Evolutionary conservation across 495 filamentous ascomycete species (phyloP).

Genomic region (Immersiella caudata): DNA sequence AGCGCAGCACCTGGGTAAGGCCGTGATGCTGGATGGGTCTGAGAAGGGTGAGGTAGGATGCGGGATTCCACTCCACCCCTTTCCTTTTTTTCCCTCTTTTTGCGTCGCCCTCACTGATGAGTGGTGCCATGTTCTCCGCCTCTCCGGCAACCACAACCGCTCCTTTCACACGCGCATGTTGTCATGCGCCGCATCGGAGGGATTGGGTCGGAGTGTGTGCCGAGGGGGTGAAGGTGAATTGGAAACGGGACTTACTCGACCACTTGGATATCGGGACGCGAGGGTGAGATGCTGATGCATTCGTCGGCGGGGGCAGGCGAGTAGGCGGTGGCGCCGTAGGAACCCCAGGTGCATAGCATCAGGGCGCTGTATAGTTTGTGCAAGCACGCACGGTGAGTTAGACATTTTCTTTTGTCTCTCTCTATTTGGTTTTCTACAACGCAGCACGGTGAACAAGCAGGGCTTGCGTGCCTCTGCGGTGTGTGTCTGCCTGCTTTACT

Average conservation of each 20-base stretch:
- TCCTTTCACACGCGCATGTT: not conserved
- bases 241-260: conserved; percentile 60
- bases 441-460: too few relatives aligned
- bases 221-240: not conserved
- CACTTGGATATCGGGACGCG: conserved; percentile 44
- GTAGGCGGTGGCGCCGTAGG: conserved; percentile 58
- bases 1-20: too few relatives aligned
- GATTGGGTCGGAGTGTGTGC: conserved; percentile 6
- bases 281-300: conserved; percentile 51
- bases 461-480: too few relatives aligned
- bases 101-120: too few relatives aligned
- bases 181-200: conserved; percentile 2
- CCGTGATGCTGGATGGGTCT: too few relatives aligned
- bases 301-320: conserved; percentile 39
- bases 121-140: too few relatives aligned
- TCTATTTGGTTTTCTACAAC: not conserved
- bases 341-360: conserved; percentile 70
- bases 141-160: conserved; percentile 4
- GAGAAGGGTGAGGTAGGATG: too few relatives aligned
- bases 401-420: not conserved
- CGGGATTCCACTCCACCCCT: too few relatives aligned
- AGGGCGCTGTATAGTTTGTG: conserved; percentile 48
- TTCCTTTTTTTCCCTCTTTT: too few relatives aligned
- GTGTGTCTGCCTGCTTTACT: not conserved
- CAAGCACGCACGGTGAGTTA: not conserved